Percentiles rank a stretch among this genome's conserved stretches.
These are phyloP conservation scores for Lentinula sp. DNA, from an alignment of 768 basidiomycete genomes.

Conservation along the genomic window DNA sequence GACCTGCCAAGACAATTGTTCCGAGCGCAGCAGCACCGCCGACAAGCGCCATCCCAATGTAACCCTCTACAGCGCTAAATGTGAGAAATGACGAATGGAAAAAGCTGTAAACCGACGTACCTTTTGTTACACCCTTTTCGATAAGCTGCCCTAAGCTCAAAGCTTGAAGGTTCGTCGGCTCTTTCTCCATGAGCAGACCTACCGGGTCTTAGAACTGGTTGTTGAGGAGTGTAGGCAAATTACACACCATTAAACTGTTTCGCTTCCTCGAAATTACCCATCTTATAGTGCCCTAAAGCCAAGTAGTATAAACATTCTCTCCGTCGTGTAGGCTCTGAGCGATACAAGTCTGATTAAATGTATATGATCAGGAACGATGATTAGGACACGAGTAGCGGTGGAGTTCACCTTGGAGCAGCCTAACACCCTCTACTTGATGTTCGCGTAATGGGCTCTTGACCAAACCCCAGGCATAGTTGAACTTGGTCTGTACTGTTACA, in stretches of 20 bases:
- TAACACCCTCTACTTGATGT: constrained; percentile 90
- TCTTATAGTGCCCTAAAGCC: constrained; percentile 93
- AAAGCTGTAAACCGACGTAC: constrained; percentile 30
- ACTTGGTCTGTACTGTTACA: constrained; percentile 91
- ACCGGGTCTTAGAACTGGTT: constrained; percentile 7
- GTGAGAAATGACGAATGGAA: neutral
- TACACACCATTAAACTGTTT: constrained; percentile 87
- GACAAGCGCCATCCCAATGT: constrained; percentile 94
- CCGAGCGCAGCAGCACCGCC: constrained; percentile 88
- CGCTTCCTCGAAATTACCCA: constrained; percentile 91
- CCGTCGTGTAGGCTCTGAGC: constrained; percentile 76
- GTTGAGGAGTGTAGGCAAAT: neutral
- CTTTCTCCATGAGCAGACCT: constrained; percentile 87
- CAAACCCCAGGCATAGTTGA: constrained; percentile 96
- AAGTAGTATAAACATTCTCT: constrained; percentile 97
- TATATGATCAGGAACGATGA: constrained; percentile 1
- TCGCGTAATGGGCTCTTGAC: constrained; percentile 85
- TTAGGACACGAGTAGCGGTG: neutral
- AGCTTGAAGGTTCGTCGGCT: constrained; percentile 91
- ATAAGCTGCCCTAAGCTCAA: constrained; percentile 82
- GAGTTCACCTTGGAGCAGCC: constrained; percentile 76
- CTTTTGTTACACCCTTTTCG: constrained; percentile 77
- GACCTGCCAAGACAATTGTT: constrained; percentile 62
- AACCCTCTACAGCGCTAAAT: constrained; percentile 64
- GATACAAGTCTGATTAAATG: constrained; percentile 71